These are phyloP conservation scores for Ceratocystis lukuohia DNA, from an alignment of 2,329 filamentous ascomycete species.

Conservation along the genomic window DNA sequence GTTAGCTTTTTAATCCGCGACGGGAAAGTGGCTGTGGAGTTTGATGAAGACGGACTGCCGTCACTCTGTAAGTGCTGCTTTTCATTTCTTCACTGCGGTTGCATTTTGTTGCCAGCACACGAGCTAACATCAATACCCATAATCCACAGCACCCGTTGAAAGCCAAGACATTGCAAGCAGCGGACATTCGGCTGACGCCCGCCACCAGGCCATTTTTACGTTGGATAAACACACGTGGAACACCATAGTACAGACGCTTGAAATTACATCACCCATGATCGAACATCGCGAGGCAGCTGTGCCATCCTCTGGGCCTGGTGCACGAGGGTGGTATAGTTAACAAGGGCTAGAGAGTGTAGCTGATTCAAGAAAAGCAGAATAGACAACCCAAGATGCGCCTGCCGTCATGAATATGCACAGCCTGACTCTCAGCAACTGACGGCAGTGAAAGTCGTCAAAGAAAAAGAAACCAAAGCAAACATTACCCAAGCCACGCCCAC, in stretches of 20 bases:
- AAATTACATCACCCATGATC: conserved; percentile 70
- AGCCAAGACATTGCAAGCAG: conserved; percentile 34
- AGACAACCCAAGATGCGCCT: background rate
- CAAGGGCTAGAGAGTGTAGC: background rate
- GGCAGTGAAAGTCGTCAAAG: too few species aligned
- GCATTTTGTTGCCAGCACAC: background rate
- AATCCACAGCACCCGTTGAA: conserved; percentile 28
- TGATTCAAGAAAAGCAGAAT: background rate
- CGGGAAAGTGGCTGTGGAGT: conserved; percentile 59
- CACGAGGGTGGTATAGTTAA: conserved; percentile 53
- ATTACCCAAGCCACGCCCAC: too few species aligned
- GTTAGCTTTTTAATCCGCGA: conserved; percentile 88
- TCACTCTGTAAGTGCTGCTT: conserved; percentile 52
- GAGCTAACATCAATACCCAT: background rate
- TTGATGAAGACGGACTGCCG: conserved; percentile 63
- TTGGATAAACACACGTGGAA: conserved; percentile 78
- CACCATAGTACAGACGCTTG: conserved; percentile 60
- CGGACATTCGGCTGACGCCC: conserved; percentile 36
- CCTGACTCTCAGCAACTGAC: too few species aligned
- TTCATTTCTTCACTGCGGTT: background rate
- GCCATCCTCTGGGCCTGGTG: conserved; percentile 35
- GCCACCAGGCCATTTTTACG: conserved; percentile 77
- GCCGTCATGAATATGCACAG: too few species aligned
- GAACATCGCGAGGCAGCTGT: conserved; percentile 57
- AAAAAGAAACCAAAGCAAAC: too few species aligned